Percentiles rank a stretch among this genome's conserved stretches.
phyloP scores from a whole-genome alignment of 345 rosid genomes.

The Erodium maritimum region DNA sequence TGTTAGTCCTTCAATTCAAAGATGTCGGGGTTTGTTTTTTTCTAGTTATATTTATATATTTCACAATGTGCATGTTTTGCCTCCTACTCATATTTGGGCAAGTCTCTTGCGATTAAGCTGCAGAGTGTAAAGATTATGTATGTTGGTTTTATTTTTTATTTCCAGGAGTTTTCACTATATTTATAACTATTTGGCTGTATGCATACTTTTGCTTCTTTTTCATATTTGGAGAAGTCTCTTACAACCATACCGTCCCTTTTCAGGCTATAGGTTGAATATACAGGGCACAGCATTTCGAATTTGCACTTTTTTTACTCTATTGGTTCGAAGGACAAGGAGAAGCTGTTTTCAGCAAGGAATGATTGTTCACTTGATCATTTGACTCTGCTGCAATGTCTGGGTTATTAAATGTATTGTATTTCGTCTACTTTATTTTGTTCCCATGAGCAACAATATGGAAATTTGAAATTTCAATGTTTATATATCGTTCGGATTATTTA shows the following conservation, averaged over 20 bases:
- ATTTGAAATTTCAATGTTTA: neutral
- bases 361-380: slow-evolving; percentile 39
- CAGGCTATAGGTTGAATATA: slow-evolving; percentile 25
- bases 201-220: neutral
- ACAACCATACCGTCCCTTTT: slow-evolving; percentile 20
- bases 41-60: too few relatives aligned
- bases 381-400: slow-evolving; percentile 74
- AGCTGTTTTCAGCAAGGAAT: slow-evolving; percentile 39
- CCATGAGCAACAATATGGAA: neutral
- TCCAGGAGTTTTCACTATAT: too few relatives aligned
- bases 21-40: neutral
- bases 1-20: neutral
- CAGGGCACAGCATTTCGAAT: slow-evolving; percentile 15
- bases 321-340: slow-evolving; percentile 26
- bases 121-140: neutral
- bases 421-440: slow-evolving; percentile 4
- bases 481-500: neutral
- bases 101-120: neutral
- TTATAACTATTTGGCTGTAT: neutral
- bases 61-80: too few relatives aligned
- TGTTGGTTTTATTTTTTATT: slow-evolving; percentile 3
- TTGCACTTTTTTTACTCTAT: slow-evolving; percentile 14
- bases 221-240: slow-evolving; percentile 11
- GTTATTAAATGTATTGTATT: slow-evolving; percentile 62
- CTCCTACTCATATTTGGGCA: too few relatives aligned